Conservation (phyloP, 345 rosid genomes). For the Murraya koenigii region DNA sequence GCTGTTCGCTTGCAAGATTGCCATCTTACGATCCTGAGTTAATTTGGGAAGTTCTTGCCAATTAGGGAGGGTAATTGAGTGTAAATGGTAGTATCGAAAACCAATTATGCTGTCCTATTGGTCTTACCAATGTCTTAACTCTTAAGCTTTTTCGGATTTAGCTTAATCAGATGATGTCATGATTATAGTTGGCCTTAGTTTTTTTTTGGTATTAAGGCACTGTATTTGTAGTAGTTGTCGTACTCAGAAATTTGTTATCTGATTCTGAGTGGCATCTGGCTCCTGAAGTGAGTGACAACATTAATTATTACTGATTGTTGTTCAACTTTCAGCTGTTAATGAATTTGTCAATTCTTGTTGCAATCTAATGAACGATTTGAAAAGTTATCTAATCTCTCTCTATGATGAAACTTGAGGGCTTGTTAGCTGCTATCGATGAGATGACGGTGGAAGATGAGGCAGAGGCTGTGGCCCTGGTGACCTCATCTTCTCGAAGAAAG, state of each 20-base stretch:
- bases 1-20: conserved; percentile 69
- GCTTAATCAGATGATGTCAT: neutral
- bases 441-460: neutral
- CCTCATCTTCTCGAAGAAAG: neutral
- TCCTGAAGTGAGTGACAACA: neutral
- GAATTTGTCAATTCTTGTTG: neutral
- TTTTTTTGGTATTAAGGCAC: conserved; percentile 23
- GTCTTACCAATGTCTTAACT: neutral
- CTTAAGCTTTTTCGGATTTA: neutral
- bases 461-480: conserved; percentile 14
- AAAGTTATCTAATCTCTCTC: neutral
- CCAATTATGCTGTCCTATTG: neutral
- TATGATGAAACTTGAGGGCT: neutral
- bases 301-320: neutral
- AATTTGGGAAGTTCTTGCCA: conserved; percentile 92
- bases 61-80: conserved; percentile 28
- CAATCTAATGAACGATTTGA: neutral
- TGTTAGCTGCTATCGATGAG: neutral
- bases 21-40: conserved; percentile 90
- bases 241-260: neutral
- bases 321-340: neutral
- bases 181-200: conserved; percentile 10
- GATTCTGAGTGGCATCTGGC: neutral
- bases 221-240: neutral
- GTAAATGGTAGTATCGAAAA: conserved; percentile 18